A percentile compares a stretch with the other conserved stretches of the same genome.
Evolutionary conservation across 352 stramenopile genomes (phyloP).

Genomic region (Thalassiosira exigua): DNA sequence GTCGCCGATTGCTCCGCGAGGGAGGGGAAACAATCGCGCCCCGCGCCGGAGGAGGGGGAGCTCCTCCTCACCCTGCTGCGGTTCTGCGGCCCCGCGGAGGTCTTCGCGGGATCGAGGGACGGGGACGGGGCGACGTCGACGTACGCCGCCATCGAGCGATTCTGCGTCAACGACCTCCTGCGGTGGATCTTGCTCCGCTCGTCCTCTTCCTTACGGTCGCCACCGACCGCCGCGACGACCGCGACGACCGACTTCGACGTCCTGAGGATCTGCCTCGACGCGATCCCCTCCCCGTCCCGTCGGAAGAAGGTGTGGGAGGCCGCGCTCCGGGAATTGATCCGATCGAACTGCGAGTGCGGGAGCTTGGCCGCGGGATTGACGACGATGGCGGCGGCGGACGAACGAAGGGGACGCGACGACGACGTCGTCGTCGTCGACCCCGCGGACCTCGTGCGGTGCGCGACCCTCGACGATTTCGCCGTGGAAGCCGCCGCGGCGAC

Average conservation of each 20-base stretch:
- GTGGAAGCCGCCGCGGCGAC: slow-evolving; percentile 38
- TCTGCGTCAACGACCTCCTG: slow-evolving; percentile 77
- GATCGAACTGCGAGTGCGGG: slow-evolving; percentile 63
- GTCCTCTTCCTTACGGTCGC: slow-evolving; percentile 33
- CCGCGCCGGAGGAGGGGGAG: slow-evolving; percentile 46
- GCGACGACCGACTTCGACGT: slow-evolving; percentile 61
- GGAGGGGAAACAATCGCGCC: too few relatives aligned
- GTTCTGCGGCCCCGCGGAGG: slow-evolving; percentile 36
- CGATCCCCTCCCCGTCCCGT: slow-evolving; percentile 26
- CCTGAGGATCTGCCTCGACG: slow-evolving; percentile 44
- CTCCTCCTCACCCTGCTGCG: slow-evolving; percentile 62
- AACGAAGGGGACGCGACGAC: too few relatives aligned
- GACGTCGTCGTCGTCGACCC: neutral
- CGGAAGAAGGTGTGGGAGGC: slow-evolving; percentile 63
- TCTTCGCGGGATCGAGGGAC: slow-evolving; percentile 33
- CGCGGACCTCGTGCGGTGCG: slow-evolving; percentile 40
- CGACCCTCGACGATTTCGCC: slow-evolving; percentile 62
- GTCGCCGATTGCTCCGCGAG: too few relatives aligned
- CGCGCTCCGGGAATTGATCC: slow-evolving; percentile 69
- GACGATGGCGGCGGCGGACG: slow-evolving; percentile 33
- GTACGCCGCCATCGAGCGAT: slow-evolving; percentile 50
- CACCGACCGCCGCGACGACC: too few relatives aligned
- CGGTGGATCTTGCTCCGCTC: slow-evolving; percentile 75
- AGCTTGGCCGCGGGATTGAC: slow-evolving; percentile 49
- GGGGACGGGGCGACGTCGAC: neutral